Evolutionary conservation across 1,284 basidiomycete genomes (phyloP), one percentile per base, ranked within the genome.

Genomic region (Naganishia albida): DNA sequence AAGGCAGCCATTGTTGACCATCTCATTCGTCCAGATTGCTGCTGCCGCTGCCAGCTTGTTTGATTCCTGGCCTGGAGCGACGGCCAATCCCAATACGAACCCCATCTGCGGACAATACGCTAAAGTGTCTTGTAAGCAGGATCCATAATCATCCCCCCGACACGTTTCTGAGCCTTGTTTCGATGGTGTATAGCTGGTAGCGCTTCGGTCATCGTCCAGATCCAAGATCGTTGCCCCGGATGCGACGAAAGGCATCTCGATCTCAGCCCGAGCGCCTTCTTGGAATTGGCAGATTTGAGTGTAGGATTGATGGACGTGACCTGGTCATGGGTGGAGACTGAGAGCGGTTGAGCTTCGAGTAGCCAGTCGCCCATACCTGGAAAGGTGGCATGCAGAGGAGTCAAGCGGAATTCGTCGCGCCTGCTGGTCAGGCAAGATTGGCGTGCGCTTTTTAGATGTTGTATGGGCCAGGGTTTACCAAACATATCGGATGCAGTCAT

Each of bases 71-170:
- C 82, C 82, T 42, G 69, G 79, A 44, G 68, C 73, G 57, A 78
- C 75, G 2, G 66, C 59, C 3, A 81, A 83, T 73, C 78, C 80
- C 7, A 81, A 83, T 72, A 67, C 73, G 65, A 83, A 83, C 74
- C 82, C 83, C 10, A 77, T 83, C 67, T 84, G 83, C 68, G 78
- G 79, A 50, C 76, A 77, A 64, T 72, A 77, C 63, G 71, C 81
- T 54, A 71, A 70, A 18, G 77, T 81, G 20, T 75, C 72, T 25
- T 81, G 80, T 78, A 71, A 70, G 71, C 69, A 20, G 80, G 78
- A 71, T 69, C 70, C 69, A 20, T 38, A 25, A 26, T 30, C 49
- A 7, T 51, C 15, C 6, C n/a, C 13, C 7, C n/a, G 25, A 18
- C 2, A 7, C 2, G 26, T 13, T 18, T 3, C 12, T 12, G 26